Percentiles rank a stretch among this genome's conserved stretches.
Conservation (phyloP, 257 asterid species). For the Vinca minor region DNA sequence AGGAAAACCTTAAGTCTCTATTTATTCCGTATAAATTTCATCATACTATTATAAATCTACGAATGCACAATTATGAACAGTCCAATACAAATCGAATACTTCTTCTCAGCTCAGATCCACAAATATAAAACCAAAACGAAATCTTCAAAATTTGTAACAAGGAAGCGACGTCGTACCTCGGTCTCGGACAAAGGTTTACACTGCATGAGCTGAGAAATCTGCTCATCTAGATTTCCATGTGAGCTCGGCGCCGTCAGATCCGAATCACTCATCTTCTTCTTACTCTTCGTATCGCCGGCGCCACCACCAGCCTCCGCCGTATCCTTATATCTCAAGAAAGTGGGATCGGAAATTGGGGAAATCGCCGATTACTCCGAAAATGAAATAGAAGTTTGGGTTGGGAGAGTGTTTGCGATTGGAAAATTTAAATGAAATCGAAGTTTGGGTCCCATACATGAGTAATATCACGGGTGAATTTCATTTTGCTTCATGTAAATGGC, state of each 20-base stretch:
- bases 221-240: conserved; percentile 80
- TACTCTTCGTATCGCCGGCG: too few species aligned
- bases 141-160: neutral
- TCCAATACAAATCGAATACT: neutral
- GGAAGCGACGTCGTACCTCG: conserved; percentile 46
- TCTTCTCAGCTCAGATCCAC: conserved; percentile 6
- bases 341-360: conserved; percentile 1
- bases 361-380: neutral
- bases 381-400: too few species aligned
- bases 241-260: conserved; percentile 77
- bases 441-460: too few species aligned
- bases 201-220: conserved; percentile 91
- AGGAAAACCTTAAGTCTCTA: conserved; percentile 13
- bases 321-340: neutral
- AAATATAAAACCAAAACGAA: neutral
- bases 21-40: neutral
- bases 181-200: conserved; percentile 93
- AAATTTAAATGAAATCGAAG: too few species aligned
- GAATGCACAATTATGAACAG: neutral
- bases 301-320: too few species aligned
- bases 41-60: neutral
- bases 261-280: conserved; percentile 55
- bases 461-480: too few species aligned
- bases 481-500: too few species aligned
- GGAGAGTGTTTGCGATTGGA: too few species aligned